phyloP scores from a whole-genome alignment of 129 eudicot species.

The Arctium minus region DNA sequence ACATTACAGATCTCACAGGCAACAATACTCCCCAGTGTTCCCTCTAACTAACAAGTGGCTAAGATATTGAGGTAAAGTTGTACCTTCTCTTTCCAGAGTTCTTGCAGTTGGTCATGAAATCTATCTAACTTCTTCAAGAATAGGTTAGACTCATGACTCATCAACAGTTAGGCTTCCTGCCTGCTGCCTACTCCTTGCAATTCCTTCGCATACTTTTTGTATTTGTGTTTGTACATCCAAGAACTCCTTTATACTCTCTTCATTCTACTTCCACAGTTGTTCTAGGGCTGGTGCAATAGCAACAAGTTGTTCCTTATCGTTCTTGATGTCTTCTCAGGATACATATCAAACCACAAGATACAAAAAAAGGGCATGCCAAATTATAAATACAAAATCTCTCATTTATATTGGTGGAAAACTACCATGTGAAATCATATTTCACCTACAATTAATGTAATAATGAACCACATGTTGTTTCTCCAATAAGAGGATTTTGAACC shows the following conservation, averaged over 20 bases:
- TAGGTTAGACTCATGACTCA: conserved; percentile 52
- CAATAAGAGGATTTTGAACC: conserved; percentile 44
- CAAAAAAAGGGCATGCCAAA: neutral
- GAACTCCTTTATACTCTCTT: conserved; percentile 75
- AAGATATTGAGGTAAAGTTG: neutral
- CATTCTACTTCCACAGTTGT: conserved; percentile 73
- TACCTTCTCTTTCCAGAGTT: conserved; percentile 93
- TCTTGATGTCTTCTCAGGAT: conserved; percentile 89
- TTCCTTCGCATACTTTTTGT: conserved; percentile 70
- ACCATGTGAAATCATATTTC: conserved; percentile 6
- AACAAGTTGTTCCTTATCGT: conserved; percentile 91
- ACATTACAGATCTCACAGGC: neutral
- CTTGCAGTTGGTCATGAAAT: conserved; percentile 73
- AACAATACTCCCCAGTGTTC: neutral
- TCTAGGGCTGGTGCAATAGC: conserved; percentile 85
- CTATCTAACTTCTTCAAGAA: conserved; percentile 70
- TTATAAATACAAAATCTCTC: neutral
- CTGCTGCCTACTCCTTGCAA: conserved; percentile 66
- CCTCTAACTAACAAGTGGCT: neutral
- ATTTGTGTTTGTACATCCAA: conserved; percentile 78
- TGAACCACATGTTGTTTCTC: conserved; percentile 72
- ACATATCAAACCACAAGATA: conserved; percentile 26
- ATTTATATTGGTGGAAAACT: neutral
- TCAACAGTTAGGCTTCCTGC: conserved; percentile 58
- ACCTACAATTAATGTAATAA: conserved; percentile 82